Percentiles rank a stretch among this genome's conserved stretches.
Conservation (phyloP, 208 protist genomes). For the Trypanosoma mega region DNA sequence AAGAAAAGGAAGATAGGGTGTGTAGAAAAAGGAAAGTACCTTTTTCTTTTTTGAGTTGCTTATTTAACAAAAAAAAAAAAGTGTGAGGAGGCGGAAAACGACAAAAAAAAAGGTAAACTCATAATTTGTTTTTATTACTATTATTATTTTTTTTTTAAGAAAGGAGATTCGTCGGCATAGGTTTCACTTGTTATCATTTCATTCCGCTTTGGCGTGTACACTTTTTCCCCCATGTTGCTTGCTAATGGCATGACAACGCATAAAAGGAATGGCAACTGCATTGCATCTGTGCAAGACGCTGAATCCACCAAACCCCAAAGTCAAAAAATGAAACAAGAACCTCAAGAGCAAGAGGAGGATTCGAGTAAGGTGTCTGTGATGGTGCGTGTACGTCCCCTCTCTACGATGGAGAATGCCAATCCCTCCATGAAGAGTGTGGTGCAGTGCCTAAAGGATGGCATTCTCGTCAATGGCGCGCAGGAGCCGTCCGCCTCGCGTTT, state of each 20-base stretch:
- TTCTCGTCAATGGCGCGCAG: constrained; percentile 45
- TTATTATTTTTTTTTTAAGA: too few relatives aligned
- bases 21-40: too few relatives aligned
- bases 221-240: constrained; percentile 1
- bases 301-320: too few relatives aligned
- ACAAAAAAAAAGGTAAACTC: not conserved
- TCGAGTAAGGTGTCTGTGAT: constrained; percentile 48
- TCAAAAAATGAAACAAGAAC: constrained; percentile 6
- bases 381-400: constrained; percentile 71
- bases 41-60: constrained; percentile 18
- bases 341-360: not conserved
- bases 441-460: constrained; percentile 57
- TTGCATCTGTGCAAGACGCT: too few relatives aligned
- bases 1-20: too few relatives aligned
- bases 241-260: too few relatives aligned
- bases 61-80: constrained; percentile 4
- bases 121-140: not conserved
- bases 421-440: constrained; percentile 57
- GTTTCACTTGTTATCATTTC: too few relatives aligned
- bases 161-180: too few relatives aligned
- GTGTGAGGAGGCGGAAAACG: not conserved
- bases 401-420: constrained; percentile 62
- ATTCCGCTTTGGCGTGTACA: too few relatives aligned
- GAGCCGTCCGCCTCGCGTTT: constrained; percentile 9
- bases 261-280: too few relatives aligned